phyloP scores from a whole-genome alignment of 345 rosid species.

The Lumnitzera racemosa region DNA sequence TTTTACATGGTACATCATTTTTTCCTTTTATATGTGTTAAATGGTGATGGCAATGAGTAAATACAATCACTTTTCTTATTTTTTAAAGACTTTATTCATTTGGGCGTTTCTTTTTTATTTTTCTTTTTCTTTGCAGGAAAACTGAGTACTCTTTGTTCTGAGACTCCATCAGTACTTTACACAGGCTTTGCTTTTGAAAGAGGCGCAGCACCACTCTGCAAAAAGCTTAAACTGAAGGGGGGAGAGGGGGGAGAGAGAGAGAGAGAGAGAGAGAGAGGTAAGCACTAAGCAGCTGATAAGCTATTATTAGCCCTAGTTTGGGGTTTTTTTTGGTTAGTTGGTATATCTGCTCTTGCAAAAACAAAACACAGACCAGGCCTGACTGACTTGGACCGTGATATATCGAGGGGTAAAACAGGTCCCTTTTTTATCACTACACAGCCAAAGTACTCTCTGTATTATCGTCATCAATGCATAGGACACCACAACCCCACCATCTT shows the following conservation, averaged over 20 bases:
- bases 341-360: background rate
- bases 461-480: conserved; percentile 57
- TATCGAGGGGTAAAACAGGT: conserved; percentile 45
- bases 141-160: conserved; percentile 25
- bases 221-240: conserved; percentile 46
- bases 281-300: too few relatives aligned
- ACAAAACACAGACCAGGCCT: background rate
- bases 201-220: conserved; percentile 32
- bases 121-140: conserved; percentile 15
- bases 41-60: background rate
- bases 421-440: conserved; percentile 26
- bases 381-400: conserved; percentile 83
- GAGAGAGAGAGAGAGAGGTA: background rate
- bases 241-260: conserved; percentile 17
- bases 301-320: background rate
- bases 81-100: background rate
- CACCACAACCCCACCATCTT: conserved; percentile 38
- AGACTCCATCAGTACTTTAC: conserved; percentile 26
- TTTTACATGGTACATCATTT: conserved; percentile 2
- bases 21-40: conserved; percentile 9
- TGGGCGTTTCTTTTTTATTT: background rate
- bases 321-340: background rate
- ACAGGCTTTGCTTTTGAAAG: conserved; percentile 61
- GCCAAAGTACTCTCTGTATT: conserved; percentile 35
- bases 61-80: background rate